Evolutionary conservation across 208 protist species (phyloP).

Genomic region (Trypanosomatidae sp.): DNA sequence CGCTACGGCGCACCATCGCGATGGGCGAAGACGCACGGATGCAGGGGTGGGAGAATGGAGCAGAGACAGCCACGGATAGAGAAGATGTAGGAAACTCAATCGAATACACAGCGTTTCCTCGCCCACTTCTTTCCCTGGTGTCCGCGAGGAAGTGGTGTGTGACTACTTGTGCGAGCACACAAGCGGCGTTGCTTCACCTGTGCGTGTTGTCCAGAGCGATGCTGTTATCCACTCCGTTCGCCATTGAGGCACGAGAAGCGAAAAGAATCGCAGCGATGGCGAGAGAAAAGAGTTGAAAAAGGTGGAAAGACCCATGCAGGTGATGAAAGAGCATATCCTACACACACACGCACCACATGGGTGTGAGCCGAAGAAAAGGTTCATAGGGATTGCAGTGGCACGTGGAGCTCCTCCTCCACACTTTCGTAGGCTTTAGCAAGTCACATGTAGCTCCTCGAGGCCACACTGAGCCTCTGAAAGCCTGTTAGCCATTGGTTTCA

Average conservation of each 20-base stretch:
- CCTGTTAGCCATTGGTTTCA: too few relatives aligned
- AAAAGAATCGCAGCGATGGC: not conserved
- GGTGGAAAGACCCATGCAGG: not conserved
- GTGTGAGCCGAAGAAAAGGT: not conserved
- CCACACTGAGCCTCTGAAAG: too few relatives aligned
- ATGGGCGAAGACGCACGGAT: not conserved
- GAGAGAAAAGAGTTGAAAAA: not conserved
- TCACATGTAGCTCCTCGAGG: not conserved
- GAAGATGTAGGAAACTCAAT: not conserved
- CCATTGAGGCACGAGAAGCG: not conserved
- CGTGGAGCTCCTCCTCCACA: not conserved
- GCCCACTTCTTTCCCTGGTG: not conserved
- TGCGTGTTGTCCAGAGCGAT: not conserved
- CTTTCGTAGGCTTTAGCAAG: not conserved
- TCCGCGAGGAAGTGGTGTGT: not conserved
- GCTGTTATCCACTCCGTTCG: not conserved
- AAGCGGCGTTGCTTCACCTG: not conserved
- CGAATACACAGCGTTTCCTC: not conserved
- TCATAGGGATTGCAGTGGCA: not conserved
- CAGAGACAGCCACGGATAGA: not conserved
- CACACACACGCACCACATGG: too few relatives aligned
- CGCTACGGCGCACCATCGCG: constrained; percentile 18
- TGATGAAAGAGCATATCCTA: not conserved
- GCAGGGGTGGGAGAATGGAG: not conserved
- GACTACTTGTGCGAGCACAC: not conserved